Evolutionary conservation across 345 rosid genomes (phyloP).

Genomic region (Citrus reticulata): DNA sequence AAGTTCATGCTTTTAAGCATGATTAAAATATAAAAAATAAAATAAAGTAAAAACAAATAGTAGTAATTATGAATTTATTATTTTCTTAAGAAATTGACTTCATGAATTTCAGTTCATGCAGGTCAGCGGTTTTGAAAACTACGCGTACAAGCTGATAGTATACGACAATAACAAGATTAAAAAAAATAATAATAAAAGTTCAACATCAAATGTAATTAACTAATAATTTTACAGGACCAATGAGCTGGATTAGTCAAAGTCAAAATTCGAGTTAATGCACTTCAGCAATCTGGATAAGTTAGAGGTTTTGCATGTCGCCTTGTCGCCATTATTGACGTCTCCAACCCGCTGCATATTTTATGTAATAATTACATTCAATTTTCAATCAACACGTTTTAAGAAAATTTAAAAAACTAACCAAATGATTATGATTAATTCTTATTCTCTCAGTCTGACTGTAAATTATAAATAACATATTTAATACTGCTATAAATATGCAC

Average conservation of each 20-base stretch:
- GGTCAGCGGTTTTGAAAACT: background rate
- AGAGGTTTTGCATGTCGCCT: background rate
- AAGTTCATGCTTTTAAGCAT: too few species aligned
- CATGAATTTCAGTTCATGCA: background rate
- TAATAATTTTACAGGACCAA: background rate
- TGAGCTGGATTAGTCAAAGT: constrained; percentile 5
- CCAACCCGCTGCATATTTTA: background rate
- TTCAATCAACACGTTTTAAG: background rate
- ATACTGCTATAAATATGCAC: too few species aligned
- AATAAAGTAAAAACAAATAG: too few species aligned
- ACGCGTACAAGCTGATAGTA: background rate
- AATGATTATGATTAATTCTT: background rate
- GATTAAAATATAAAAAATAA: too few species aligned
- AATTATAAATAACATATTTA: too few species aligned
- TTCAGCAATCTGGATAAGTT: background rate
- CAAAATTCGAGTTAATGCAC: background rate
- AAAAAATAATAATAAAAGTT: too few species aligned
- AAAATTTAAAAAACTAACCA: too few species aligned
- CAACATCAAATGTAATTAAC: background rate
- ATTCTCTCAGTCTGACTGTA: too few species aligned
- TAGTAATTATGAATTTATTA: background rate
- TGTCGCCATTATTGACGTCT: background rate
- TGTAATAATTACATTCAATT: background rate
- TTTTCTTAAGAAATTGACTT: background rate
- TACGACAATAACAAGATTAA: background rate